Conservation (phyloP, 2,329 filamentous ascomycete species). For the Arthrobotrys entomopaga region DNA sequence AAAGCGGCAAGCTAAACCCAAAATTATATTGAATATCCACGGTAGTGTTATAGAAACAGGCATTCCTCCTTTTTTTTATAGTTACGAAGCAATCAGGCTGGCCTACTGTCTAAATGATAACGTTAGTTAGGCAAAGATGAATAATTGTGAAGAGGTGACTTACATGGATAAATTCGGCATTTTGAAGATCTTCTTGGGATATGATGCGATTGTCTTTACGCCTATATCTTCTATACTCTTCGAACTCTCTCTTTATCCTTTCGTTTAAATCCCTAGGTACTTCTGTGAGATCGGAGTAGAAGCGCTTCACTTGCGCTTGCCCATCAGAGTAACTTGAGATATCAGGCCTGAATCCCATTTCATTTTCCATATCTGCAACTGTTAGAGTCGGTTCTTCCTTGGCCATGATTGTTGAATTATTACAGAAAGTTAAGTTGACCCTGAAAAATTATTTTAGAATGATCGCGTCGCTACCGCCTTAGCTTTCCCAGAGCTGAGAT, state of each 20-base stretch:
- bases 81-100: neutral
- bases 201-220: neutral
- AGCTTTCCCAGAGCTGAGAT: no score
- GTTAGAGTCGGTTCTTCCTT: neutral
- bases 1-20: neutral
- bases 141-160: neutral
- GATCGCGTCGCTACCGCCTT: no score
- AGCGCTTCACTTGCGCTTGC: neutral
- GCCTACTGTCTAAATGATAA: neutral
- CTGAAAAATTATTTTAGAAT: no score
- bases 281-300: neutral
- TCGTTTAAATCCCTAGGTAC: neutral
- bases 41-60: neutral
- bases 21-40: neutral
- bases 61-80: neutral
- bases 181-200: neutral
- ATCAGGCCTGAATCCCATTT: neutral
- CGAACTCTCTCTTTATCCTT: constrained; percentile 1
- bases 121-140: neutral
- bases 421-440: neutral
- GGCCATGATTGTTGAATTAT: neutral
- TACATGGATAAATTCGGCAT: neutral
- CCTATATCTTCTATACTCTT: neutral
- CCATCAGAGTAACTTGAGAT: neutral
- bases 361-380: neutral